A percentile compares a stretch with the other conserved stretches of the same genome.
Evolutionary conservation across 2,329 filamentous ascomycete species (phyloP).

Genomic region (Plenodomus lindquistii): DNA sequence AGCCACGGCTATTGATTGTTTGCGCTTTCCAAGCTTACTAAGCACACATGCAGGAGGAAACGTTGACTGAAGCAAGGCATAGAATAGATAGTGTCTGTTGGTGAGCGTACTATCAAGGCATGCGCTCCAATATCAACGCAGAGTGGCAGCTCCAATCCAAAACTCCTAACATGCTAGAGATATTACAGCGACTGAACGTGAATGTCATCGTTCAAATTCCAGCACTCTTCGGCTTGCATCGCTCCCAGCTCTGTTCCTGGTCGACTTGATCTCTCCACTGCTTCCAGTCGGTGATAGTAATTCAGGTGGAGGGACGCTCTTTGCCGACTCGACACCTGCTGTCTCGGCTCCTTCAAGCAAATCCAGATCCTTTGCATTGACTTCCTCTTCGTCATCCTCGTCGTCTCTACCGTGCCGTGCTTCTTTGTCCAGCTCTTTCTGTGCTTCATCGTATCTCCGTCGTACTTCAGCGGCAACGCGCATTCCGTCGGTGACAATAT

Average conservation of each 20-base stretch:
- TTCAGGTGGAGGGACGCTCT: slow-evolving; percentile 21
- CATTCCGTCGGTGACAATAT: slow-evolving; percentile 97
- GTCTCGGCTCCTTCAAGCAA: slow-evolving; percentile 56
- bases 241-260: slow-evolving; percentile 35
- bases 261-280: slow-evolving; percentile 31
- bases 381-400: slow-evolving; percentile 68
- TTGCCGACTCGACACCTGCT: slow-evolving; percentile 44
- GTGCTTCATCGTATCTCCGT: slow-evolving; percentile 92
- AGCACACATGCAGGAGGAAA: neutral
- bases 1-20: too few species aligned
- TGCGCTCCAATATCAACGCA: neutral
- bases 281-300: slow-evolving; percentile 22
- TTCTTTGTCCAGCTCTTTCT: slow-evolving; percentile 86
- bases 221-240: slow-evolving; percentile 42
- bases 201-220: slow-evolving; percentile 43
- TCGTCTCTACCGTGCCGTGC: slow-evolving; percentile 58
- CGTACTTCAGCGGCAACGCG: slow-evolving; percentile 91
- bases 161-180: neutral
- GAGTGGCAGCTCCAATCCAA: neutral
- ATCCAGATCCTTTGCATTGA: slow-evolving; percentile 48
- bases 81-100: neutral
- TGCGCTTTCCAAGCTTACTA: neutral
- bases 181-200: neutral
- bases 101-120: neutral
- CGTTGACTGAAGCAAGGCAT: too few species aligned